Percentiles rank a stretch among this genome's conserved stretches.
Evolutionary conservation across 352 stramenopile genomes (phyloP).

Genomic region (Saprolegnia parasitica): DNA sequence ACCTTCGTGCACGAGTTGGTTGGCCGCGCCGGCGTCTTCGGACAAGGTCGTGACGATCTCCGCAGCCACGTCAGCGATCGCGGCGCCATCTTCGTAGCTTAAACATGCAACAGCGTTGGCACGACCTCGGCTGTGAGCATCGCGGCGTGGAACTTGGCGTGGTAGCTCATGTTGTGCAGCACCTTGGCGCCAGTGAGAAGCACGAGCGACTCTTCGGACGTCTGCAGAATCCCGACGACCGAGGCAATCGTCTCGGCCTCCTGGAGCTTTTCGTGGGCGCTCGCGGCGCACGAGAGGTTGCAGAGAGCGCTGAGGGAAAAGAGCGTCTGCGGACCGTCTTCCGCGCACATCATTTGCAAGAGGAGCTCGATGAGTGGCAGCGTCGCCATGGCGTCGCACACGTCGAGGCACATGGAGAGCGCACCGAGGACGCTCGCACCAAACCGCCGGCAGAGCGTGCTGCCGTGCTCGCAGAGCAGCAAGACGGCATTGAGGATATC

Average conservation of each 20-base stretch:
- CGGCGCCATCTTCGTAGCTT: conserved; percentile 5
- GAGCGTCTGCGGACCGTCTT: conserved; percentile 57
- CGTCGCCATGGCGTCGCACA: conserved; percentile 69
- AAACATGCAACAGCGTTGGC: conserved; percentile 33
- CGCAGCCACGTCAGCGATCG: conserved; percentile 52
- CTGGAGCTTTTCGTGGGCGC: conserved; percentile 63
- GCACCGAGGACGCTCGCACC: conserved; percentile 68
- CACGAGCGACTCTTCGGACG: conserved; percentile 42
- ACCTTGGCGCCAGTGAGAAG: conserved; percentile 54
- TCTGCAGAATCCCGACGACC: conserved; percentile 49
- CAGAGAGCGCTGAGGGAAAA: conserved; percentile 72
- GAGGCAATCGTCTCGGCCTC: conserved; percentile 47
- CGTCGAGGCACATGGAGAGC: conserved; percentile 52
- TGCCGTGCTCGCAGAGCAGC: conserved; percentile 62
- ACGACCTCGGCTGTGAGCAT: conserved; percentile 52
- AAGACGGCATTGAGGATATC: conserved; percentile 58
- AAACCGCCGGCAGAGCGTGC: conserved; percentile 57
- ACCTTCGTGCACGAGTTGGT: conserved; percentile 45
- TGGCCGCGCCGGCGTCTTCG: conserved; percentile 52
- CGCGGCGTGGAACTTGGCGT: conserved; percentile 45
- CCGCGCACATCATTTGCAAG: conserved; percentile 45
- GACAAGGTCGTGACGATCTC: conserved; percentile 60
- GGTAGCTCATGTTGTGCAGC: conserved; percentile 63
- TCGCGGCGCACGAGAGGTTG: conserved; percentile 60
- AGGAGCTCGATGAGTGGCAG: conserved; percentile 63